phyloP scores from a whole-genome alignment of 73 alveolate species.

The Tetrahymena malaccensis region DNA sequence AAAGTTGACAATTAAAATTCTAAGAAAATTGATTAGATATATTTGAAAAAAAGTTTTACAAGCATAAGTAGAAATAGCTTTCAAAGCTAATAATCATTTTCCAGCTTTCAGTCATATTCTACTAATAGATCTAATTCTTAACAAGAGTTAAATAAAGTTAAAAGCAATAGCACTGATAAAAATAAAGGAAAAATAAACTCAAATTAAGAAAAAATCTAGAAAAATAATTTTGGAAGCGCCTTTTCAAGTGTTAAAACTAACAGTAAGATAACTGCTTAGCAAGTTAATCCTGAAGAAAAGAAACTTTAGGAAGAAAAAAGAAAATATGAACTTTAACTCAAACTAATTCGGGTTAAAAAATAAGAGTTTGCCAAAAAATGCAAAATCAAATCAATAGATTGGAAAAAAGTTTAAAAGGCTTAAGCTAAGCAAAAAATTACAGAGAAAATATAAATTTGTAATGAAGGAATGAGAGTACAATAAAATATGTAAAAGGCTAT shows the following conservation, averaged over 20 bases:
- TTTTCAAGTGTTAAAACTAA: not conserved
- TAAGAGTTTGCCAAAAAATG: not conserved
- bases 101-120: not conserved
- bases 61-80: not conserved
- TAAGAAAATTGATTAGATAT: not conserved
- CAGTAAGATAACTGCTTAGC: not conserved
- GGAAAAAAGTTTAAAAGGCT: not conserved
- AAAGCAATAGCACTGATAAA: not conserved
- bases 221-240: not conserved
- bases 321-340: not conserved
- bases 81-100: not conserved
- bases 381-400: not conserved
- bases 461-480: not conserved
- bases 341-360: not conserved
- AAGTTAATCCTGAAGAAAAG: not conserved
- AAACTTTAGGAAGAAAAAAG: not conserved
- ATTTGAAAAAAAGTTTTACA: not conserved
- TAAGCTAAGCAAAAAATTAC: not conserved
- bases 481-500: not conserved
- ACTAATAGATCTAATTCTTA: not conserved
- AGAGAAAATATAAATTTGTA: not conserved
- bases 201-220: not conserved
- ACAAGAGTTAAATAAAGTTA: not conserved
- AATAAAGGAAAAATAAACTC: not conserved
- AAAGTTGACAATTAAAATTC: not conserved